Percentiles rank a stretch among this genome's conserved stretches.
phyloP scores from a whole-genome alignment of 1,284 basidiomycete genomes.

The Ustanciosporium gigantosporum region DNA sequence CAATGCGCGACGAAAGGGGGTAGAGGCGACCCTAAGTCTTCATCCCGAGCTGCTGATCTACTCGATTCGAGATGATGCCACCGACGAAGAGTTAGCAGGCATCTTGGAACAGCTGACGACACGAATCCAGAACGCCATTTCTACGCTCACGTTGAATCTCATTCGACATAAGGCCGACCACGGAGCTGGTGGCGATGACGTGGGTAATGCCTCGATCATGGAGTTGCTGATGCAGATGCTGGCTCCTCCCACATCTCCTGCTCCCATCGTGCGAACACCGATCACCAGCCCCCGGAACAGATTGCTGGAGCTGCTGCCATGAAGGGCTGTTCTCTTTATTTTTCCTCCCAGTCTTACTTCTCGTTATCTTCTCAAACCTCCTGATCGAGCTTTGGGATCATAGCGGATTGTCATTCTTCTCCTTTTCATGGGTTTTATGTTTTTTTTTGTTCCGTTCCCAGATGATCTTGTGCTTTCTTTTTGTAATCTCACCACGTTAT shows the following conservation, averaged over 20 bases:
- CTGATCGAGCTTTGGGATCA: too few species aligned
- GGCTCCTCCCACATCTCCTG: constrained; percentile 7
- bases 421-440: too few species aligned
- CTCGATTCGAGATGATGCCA: constrained; percentile 56
- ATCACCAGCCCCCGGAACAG: constrained; percentile 14
- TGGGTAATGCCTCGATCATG: constrained; percentile 8
- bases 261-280: constrained; percentile 1
- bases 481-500: too few species aligned
- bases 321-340: neutral
- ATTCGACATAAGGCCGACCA: constrained; percentile 19
- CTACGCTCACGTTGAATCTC: constrained; percentile 32
- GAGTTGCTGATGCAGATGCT: constrained; percentile 23
- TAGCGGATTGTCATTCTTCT: too few species aligned
- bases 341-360: too few species aligned
- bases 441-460: too few species aligned
- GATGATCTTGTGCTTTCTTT: too few species aligned
- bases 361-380: too few species aligned
- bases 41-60: constrained; percentile 53
- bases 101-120: constrained; percentile 56
- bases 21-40: constrained; percentile 42
- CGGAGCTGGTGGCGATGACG: too few species aligned
- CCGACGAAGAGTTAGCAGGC: constrained; percentile 54
- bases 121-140: constrained; percentile 48
- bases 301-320: constrained; percentile 19
- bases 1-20: constrained; percentile 40